Percentiles rank a stretch among this genome's conserved stretches.
phyloP scores from a whole-genome alignment of 2,329 filamentous ascomycete species.

The Cladosporium cucumerinum region DNA sequence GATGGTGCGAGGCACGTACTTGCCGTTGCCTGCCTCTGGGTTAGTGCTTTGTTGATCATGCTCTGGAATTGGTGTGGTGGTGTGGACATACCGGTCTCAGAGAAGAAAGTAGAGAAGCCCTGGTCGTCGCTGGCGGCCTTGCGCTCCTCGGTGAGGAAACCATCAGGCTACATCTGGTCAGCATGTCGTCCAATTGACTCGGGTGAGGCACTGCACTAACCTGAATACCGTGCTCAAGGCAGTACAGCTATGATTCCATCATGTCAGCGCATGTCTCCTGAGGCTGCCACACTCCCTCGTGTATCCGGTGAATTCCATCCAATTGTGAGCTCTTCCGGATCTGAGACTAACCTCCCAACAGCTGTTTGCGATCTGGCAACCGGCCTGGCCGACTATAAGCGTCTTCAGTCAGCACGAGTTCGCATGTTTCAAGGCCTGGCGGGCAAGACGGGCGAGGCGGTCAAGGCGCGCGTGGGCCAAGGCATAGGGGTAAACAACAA shows the following conservation, averaged over 20 bases:
- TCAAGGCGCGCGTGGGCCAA: conserved; percentile 39
- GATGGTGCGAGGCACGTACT: conserved; percentile 98
- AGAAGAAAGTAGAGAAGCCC: conserved; percentile 99
- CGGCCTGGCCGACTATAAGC: conserved; percentile 91
- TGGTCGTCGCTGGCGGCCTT: conserved; percentile 90
- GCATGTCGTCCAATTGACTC: conserved; percentile 2
- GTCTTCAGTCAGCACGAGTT: conserved; percentile 50
- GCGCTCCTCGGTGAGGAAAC: conserved; percentile 96
- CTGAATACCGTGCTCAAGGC: conserved; percentile 99
- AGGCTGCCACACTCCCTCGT: conserved; percentile 32
- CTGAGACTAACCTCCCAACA: conserved; percentile 93
- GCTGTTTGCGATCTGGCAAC: conserved; percentile 99
- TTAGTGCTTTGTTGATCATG: conserved; percentile 17
- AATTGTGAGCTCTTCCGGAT: conserved; percentile 20
- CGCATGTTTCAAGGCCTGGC: conserved; percentile 16
- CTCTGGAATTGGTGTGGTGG: conserved; percentile 54
- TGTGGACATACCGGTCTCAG: conserved; percentile 94
- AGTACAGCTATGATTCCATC: conserved; percentile 75
- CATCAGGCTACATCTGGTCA: conserved; percentile 73
- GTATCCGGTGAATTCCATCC: conserved; percentile 10
- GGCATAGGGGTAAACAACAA: conserved; percentile 50
- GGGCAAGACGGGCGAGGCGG: conserved; percentile 34
- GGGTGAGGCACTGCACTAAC: conserved; percentile 52
- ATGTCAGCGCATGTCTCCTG: conserved; percentile 31
- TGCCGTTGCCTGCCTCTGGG: conserved; percentile 73